Conservation (phyloP, 1,139 yeast species). For the Hyphopichia buzzinii region DNA sequence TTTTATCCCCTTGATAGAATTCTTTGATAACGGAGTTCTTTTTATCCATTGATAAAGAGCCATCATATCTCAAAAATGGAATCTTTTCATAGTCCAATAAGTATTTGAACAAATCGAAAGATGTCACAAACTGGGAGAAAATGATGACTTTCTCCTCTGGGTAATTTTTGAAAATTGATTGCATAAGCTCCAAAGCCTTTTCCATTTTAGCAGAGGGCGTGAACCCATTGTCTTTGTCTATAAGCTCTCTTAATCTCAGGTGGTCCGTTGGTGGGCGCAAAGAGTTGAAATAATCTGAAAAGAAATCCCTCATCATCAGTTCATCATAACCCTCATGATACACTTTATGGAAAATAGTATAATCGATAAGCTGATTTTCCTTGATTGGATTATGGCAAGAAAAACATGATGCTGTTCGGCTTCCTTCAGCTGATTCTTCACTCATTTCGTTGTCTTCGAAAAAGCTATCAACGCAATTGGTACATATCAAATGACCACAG, state of each 20-base stretch:
- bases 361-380: conserved; percentile 47
- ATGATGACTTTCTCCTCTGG: conserved; percentile 67
- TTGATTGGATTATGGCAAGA: conserved; percentile 44
- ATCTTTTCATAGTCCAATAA: conserved; percentile 50
- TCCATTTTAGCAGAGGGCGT: conserved; percentile 55
- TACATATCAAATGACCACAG: conserved; percentile 74
- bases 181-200: conserved; percentile 45
- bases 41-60: conserved; percentile 66
- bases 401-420: conserved; percentile 50
- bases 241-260: conserved; percentile 24
- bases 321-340: conserved; percentile 22
- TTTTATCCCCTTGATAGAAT: conserved; percentile 56
- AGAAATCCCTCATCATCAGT: conserved; percentile 9
- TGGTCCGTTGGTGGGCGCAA: conserved; percentile 9
- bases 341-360: conserved; percentile 50
- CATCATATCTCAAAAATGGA: conserved; percentile 68
- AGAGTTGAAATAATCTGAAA: conserved; percentile 1
- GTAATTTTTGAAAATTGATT: conserved; percentile 36
- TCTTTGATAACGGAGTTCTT: conserved; percentile 61
- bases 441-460: conserved; percentile 40
- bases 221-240: conserved; percentile 32
- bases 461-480: conserved; percentile 55
- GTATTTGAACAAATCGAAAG: conserved; percentile 67
- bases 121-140: conserved; percentile 81
- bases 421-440: conserved; percentile 32